Conservation (phyloP, 371 early-diverging fungal genomes). For the Mucor circinelloides region DNA sequence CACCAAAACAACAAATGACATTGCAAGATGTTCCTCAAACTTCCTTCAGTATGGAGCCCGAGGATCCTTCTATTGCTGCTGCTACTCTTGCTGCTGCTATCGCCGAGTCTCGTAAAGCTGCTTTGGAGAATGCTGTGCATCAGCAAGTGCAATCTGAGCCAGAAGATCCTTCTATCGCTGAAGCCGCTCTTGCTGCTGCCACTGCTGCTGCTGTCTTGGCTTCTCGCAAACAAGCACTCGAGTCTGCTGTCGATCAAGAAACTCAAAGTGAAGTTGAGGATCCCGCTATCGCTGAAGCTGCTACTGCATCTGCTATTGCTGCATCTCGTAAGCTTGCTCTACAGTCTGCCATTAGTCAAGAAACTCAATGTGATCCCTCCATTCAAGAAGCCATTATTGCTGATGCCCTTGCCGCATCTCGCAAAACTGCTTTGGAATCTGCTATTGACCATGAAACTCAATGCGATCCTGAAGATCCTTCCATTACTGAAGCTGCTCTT, state of each 20-base stretch:
- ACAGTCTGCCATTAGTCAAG: not conserved
- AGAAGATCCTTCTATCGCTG: slow-evolving; percentile 7
- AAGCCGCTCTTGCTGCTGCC: slow-evolving; percentile 5
- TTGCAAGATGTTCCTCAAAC: not conserved
- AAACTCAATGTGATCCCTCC: slow-evolving; percentile 1
- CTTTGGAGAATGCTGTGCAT: slow-evolving; percentile 2
- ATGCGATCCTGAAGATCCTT: slow-evolving; percentile 14
- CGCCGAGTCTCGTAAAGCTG: not conserved
- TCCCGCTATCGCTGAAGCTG: slow-evolving; percentile 1
- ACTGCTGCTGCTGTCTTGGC: slow-evolving; percentile 5
- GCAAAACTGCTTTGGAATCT: not conserved
- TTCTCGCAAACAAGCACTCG: not conserved
- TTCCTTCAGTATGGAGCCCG: slow-evolving; percentile 1
- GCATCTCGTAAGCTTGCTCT: not conserved
- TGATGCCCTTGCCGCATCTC: slow-evolving; percentile 3
- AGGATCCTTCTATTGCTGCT: slow-evolving; percentile 5
- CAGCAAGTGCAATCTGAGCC: slow-evolving; percentile 9
- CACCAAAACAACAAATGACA: not conserved
- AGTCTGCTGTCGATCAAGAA: slow-evolving; percentile 7
- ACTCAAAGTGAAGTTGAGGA: slow-evolving; percentile 12
- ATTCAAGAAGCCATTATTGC: not conserved
- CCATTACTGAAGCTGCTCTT: not conserved
- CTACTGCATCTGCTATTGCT: not conserved
- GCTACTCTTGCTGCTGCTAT: slow-evolving; percentile 7
- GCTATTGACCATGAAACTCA: slow-evolving; percentile 10